Conservation (phyloP, 2,329 filamentous ascomycete genomes). For the Xylaria sp. region DNA sequence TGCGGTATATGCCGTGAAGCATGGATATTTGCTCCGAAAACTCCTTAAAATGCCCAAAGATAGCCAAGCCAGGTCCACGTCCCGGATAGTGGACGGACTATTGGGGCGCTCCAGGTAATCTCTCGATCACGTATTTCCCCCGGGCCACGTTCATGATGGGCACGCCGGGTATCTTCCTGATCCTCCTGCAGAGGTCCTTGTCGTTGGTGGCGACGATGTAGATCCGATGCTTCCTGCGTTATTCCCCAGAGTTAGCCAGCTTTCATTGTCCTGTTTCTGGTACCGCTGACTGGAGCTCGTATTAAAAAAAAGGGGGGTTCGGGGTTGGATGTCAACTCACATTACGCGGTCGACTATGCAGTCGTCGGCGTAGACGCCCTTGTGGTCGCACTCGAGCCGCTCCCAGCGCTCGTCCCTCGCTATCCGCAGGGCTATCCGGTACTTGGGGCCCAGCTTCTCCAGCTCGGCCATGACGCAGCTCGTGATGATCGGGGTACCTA, state of each 20-base stretch:
- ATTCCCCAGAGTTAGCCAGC: conserved; percentile 1
- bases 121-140: conserved; percentile 93
- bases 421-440: conserved; percentile 78
- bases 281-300: background rate
- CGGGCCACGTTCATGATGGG: conserved; percentile 80
- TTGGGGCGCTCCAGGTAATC: conserved; percentile 81
- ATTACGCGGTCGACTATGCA: conserved; percentile 49
- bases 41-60: conserved; percentile 10
- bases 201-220: conserved; percentile 75
- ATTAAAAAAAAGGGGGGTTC: background rate
- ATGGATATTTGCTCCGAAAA: conserved; percentile 7
- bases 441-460: conserved; percentile 87
- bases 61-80: too few relatives aligned
- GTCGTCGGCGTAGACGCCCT: conserved; percentile 76
- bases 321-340: conserved; percentile 16
- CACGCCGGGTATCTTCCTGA: conserved; percentile 75
- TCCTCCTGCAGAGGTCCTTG: conserved; percentile 77
- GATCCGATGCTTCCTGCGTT: conserved; percentile 51
- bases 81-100: too few relatives aligned
- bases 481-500: conserved; percentile 75
- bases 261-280: conserved; percentile 1
- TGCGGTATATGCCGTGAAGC: conserved; percentile 14
- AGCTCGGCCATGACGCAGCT: conserved; percentile 81
- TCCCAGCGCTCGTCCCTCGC: conserved; percentile 90
- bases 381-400: conserved; percentile 85